Base-by-base conservation (phyloP, 345 rosid genomes). In the Clarkia xantiana region DNA sequence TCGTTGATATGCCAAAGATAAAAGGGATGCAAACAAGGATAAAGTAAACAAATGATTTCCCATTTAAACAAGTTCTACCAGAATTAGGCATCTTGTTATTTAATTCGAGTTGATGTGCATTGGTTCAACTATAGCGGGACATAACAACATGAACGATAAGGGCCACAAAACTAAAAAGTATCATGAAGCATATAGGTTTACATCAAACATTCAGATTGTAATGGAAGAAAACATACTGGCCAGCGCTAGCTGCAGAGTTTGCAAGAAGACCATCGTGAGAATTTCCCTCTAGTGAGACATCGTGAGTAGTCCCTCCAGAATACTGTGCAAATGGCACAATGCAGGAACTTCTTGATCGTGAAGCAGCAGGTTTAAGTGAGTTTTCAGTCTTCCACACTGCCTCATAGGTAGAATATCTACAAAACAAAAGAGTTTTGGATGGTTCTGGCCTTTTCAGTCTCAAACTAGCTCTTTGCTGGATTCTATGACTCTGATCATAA, bases 231-330 rank as follows among this genome's bases (percentile, higher is more conserved):
- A 74, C 86, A 15, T 75, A 79, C 91, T 54, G 70, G 48, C 63
- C 65, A 42, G 77, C 36, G 8, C 36, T 3, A 29, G 36, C 36
- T 29, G 36, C 56, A 22, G 79, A 71, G 47, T 55, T 60, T 4
- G 45, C 63, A 48, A 66, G 45, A 41, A 60, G 72, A 9, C 78
- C 73, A 41, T 83, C 85, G 3, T 19, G 60, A 42, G 86, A 72
- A 62, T 55, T 66, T 9, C 79, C 79, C 38, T 77, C 79, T 11
- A 73, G 60, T 0, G 84, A 82, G 51, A 79, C 67, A 48, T 82
- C 79, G 42, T 62, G 81, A 70, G 79, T 84, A 9, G 89, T 70
- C 56, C 79, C 68, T 13, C 72, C 42, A 22, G 83, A 73, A 56
- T 18, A 63, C 56, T 76, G 71, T n/a, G 51, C 41, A 42, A 59